Percentiles rank a stretch among this genome's conserved stretches.
Conservation (phyloP, 2,329 filamentous ascomycete species). For the Calonectria pseudoreteaudii region DNA sequence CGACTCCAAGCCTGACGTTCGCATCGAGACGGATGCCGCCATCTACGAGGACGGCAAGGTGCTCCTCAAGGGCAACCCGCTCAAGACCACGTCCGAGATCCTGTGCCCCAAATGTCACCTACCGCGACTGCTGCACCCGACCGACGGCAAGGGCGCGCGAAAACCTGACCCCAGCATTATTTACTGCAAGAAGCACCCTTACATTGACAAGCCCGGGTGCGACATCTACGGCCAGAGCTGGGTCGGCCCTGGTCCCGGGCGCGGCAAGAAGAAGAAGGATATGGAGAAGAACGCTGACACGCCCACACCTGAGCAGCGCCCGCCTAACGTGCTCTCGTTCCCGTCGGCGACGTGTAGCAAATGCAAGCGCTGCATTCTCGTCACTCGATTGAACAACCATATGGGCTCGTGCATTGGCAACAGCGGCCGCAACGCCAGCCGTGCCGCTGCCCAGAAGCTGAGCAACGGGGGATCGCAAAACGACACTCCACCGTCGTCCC, state of each 20-base stretch:
- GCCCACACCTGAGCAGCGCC: slow-evolving; percentile 64
- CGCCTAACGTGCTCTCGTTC: slow-evolving; percentile 72
- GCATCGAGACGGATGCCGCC: slow-evolving; percentile 74
- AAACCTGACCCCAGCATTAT: slow-evolving; percentile 75
- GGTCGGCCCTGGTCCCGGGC: slow-evolving; percentile 76
- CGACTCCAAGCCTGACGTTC: slow-evolving; percentile 67
- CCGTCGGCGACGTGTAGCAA: slow-evolving; percentile 76
- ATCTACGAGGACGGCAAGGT: slow-evolving; percentile 78
- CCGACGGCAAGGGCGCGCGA: slow-evolving; percentile 74
- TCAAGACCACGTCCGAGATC: slow-evolving; percentile 78
- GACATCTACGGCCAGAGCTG: slow-evolving; percentile 88
- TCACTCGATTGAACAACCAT: slow-evolving; percentile 75
- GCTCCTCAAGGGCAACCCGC: slow-evolving; percentile 76
- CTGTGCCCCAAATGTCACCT: slow-evolving; percentile 81
- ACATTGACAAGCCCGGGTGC: slow-evolving; percentile 79
- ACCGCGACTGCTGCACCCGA: slow-evolving; percentile 78
- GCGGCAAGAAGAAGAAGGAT: slow-evolving; percentile 85
- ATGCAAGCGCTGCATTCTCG: slow-evolving; percentile 74
- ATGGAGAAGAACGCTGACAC: slow-evolving; percentile 71
- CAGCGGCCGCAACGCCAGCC: slow-evolving; percentile 71
- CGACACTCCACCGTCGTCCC: slow-evolving; percentile 72
- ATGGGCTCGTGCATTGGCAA: slow-evolving; percentile 77
- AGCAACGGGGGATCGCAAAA: slow-evolving; percentile 68
- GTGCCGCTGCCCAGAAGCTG: slow-evolving; percentile 72
- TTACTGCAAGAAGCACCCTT: slow-evolving; percentile 85